Evolutionary conservation across 495 filamentous ascomycete species (phyloP).

Genomic region (Penicillium argentinense): DNA sequence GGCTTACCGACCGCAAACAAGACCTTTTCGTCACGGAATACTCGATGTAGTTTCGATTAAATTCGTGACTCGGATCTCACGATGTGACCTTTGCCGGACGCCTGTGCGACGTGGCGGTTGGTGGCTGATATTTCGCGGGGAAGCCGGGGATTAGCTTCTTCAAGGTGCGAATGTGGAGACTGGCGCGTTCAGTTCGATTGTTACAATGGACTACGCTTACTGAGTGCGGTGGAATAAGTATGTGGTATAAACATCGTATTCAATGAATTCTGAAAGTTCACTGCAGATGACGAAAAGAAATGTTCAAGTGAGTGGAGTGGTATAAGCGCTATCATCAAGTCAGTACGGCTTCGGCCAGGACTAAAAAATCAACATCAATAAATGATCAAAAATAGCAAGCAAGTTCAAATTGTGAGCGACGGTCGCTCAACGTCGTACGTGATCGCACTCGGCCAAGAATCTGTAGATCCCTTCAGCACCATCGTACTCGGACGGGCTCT

Average conservation of each 20-base stretch:
- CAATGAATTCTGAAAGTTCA: background rate
- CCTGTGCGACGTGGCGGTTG: background rate
- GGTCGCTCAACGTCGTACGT: slow-evolving; percentile 35
- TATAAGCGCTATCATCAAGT: slow-evolving; percentile 23
- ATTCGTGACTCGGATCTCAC: background rate
- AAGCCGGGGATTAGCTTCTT: slow-evolving; percentile 9
- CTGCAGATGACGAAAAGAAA: background rate
- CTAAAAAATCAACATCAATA: slow-evolving; percentile 9
- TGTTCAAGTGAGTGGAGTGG: slow-evolving; percentile 26
- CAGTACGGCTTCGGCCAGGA: slow-evolving; percentile 7
- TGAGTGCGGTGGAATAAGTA: too few relatives aligned
- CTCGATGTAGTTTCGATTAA: background rate
- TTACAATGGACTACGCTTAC: too few relatives aligned
- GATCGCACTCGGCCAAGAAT: slow-evolving; percentile 85
- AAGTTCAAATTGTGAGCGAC: background rate
- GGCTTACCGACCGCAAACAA: background rate
- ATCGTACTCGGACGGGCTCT: slow-evolving; percentile 61
- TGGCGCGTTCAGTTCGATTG: too few relatives aligned
- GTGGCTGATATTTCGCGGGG: slow-evolving; percentile 3
- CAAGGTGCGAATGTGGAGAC: background rate
- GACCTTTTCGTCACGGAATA: slow-evolving; percentile 9
- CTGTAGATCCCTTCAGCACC: slow-evolving; percentile 82
- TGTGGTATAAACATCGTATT: too few relatives aligned
- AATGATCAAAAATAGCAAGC: background rate
- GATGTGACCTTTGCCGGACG: background rate